phyloP scores from a whole-genome alignment of 192 early-diverging fungal genomes.

The Entomortierella beljakovae region DNA sequence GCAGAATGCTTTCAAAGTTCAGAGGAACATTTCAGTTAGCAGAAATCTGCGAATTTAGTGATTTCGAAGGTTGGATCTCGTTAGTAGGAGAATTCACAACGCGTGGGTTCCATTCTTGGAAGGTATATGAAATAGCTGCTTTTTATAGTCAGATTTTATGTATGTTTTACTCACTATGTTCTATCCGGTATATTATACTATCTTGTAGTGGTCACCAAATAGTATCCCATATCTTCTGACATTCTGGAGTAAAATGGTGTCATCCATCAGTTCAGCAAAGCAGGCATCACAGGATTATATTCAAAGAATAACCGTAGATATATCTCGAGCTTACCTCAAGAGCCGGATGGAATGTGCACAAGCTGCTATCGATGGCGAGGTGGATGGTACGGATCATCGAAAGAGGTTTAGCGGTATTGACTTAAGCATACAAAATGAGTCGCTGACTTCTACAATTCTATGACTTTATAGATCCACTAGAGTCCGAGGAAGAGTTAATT shows the following conservation, averaged over 20 bases:
- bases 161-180: too few species aligned
- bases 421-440: too few species aligned
- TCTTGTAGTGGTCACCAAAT: conserved; percentile 75
- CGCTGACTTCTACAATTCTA: too few species aligned
- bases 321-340: conserved; percentile 60
- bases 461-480: conserved; percentile 63
- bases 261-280: conserved; percentile 51
- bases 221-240: conserved; percentile 79
- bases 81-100: conserved; percentile 73
- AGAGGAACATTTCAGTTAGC: conserved; percentile 82
- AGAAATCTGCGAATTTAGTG: conserved; percentile 81
- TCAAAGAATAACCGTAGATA: conserved; percentile 50
- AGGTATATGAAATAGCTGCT: too few species aligned
- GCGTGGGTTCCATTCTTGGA: conserved; percentile 70
- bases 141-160: too few species aligned
- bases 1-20: conserved; percentile 84
- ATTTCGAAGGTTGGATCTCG: conserved; percentile 76
- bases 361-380: conserved; percentile 60
- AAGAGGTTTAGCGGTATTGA: conserved; percentile 14
- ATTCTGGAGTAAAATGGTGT: conserved; percentile 89
- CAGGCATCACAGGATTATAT: conserved; percentile 30
- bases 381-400: conserved; percentile 60
- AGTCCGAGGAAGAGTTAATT: conserved; percentile 76
- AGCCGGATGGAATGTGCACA: conserved; percentile 66
- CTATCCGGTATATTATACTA: too few species aligned